Conservation (phyloP, 805 yeast genomes). For the Hanseniaspora vineae region DNA sequence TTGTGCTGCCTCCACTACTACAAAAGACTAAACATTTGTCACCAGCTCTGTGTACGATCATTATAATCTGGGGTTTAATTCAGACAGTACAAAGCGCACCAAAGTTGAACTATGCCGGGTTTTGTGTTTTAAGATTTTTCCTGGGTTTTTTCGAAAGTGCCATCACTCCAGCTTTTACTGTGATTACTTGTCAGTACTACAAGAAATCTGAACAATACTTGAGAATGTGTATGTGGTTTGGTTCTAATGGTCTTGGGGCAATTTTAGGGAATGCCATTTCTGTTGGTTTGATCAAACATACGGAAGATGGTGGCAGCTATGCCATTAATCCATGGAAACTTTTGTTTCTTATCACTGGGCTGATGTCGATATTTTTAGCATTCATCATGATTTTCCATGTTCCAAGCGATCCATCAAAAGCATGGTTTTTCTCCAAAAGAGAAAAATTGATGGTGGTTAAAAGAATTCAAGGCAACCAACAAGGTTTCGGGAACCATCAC, state of each 20-base stretch:
- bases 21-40: slow-evolving; percentile 45
- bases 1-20: slow-evolving; percentile 27
- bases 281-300: slow-evolving; percentile 34
- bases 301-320: slow-evolving; percentile 19
- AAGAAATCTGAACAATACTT: slow-evolving; percentile 32
- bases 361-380: slow-evolving; percentile 41
- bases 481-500: slow-evolving; percentile 43
- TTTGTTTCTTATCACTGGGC: slow-evolving; percentile 47
- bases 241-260: slow-evolving; percentile 34
- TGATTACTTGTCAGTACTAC: slow-evolving; percentile 48
- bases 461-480: slow-evolving; percentile 41
- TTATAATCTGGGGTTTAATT: slow-evolving; percentile 52
- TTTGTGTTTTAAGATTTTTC: slow-evolving; percentile 34
- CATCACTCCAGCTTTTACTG: slow-evolving; percentile 44
- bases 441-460: slow-evolving; percentile 37
- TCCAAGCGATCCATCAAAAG: slow-evolving; percentile 43
- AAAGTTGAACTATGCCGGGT: slow-evolving; percentile 29
- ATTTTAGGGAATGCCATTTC: slow-evolving; percentile 41
- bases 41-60: slow-evolving; percentile 33
- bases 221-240: slow-evolving; percentile 32
- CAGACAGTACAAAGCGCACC: slow-evolving; percentile 42
- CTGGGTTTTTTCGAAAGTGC: slow-evolving; percentile 41
- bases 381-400: slow-evolving; percentile 33
- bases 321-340: slow-evolving; percentile 45
- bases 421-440: slow-evolving; percentile 33